These are phyloP conservation scores for Amborella trichopoda DNA, from an alignment of 164 flowering plant species.

Conservation along the genomic window DNA sequence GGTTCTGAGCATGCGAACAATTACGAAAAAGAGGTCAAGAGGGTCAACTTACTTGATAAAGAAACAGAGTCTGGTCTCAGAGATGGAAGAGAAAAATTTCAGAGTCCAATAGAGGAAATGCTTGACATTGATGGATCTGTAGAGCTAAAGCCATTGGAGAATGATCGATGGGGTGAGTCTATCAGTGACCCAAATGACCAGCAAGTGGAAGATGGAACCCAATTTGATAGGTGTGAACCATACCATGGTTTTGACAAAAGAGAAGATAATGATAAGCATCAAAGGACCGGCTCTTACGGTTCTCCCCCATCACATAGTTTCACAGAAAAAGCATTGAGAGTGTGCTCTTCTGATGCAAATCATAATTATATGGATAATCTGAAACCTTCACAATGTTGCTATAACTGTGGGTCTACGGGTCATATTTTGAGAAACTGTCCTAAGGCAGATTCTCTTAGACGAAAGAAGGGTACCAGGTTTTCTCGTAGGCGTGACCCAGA, in stretches of 20 bases:
- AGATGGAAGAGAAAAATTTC: conserved; percentile 12
- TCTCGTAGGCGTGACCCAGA: conserved; percentile 11
- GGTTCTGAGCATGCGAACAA: conserved; percentile 8
- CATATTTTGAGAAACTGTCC: conserved; percentile 33
- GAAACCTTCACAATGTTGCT: conserved; percentile 18
- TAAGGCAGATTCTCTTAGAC: conserved; percentile 5
- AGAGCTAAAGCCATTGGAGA: conserved; percentile 15
- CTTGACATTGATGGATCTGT: conserved; percentile 13
- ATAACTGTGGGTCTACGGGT: conserved; percentile 26
- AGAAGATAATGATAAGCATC: conserved; percentile 16
- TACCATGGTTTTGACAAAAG: conserved; percentile 18
- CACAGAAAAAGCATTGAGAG: conserved; percentile 10
- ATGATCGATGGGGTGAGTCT: conserved; percentile 37
- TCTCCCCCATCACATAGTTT: conserved; percentile 10
- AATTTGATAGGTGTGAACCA: conserved; percentile 38
- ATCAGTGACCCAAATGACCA: conserved; percentile 7
- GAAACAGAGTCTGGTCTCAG: conserved; percentile 9
- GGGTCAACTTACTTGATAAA: conserved; percentile 11
- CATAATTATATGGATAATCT: too few species aligned
- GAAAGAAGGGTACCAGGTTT: conserved; percentile 12
- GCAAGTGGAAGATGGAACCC: conserved; percentile 17
- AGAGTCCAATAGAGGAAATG: conserved; percentile 6
- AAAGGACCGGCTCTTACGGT: conserved; percentile 10
- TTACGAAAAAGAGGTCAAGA: conserved; percentile 2
- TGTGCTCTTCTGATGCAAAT: conserved; percentile 1